Evolutionary conservation across 1,139 yeast species (phyloP).

Genomic region (Fermentozyma sake): DNA sequence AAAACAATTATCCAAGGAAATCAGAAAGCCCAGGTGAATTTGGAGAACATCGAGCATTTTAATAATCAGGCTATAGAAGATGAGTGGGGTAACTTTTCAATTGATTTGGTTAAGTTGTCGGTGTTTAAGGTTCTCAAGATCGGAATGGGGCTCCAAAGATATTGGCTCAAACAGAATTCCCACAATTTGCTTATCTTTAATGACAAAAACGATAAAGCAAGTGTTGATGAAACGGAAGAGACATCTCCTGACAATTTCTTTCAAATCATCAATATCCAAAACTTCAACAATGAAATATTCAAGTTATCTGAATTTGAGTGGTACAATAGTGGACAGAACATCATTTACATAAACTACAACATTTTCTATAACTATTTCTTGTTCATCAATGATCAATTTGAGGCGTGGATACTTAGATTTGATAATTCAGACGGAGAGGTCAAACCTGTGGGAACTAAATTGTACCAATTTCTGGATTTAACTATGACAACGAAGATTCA

Average conservation of each 20-base stretch:
- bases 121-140: constrained; percentile 34
- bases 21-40: constrained; percentile 16
- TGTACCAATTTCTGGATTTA: constrained; percentile 1
- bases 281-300: constrained; percentile 27
- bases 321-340: constrained; percentile 20
- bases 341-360: constrained; percentile 24
- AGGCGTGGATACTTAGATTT: constrained; percentile 27
- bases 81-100: constrained; percentile 21
- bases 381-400: constrained; percentile 24
- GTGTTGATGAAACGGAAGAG: constrained; percentile 5
- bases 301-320: constrained; percentile 27
- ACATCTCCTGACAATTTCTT: constrained; percentile 12
- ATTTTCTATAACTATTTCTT: constrained; percentile 25
- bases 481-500: constrained; percentile 2
- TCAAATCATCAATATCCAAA: constrained; percentile 33
- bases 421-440: constrained; percentile 6
- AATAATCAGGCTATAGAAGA: constrained; percentile 30
- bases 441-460: constrained; percentile 4
- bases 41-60: constrained; percentile 38
- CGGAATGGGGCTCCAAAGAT: constrained; percentile 27
- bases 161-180: constrained; percentile 39
- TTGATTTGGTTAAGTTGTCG: constrained; percentile 27
- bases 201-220: constrained; percentile 10
- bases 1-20: constrained; percentile 27
- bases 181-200: constrained; percentile 34